Evolutionary conservation across 176 grass and related monocot genomes (phyloP).

Genomic region (bread wheat (Triticum aestivum)): IWGSC_CS_RefSeq_v2.1 NC_057808.1:389685101-389685600

Average conservation of each 20-base stretch:
- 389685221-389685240: background rate
- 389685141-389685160: background rate
- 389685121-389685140: background rate
- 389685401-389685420: constrained; percentile 72
- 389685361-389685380: background rate
- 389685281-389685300: background rate
- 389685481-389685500: constrained; percentile 94
- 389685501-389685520: constrained; percentile 91
- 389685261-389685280: background rate
- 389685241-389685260: background rate
- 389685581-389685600: constrained; percentile 38
- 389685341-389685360: background rate
- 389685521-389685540: constrained; percentile 26
- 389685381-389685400: background rate
- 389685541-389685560: constrained; percentile 15
- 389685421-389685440: constrained; percentile 95
- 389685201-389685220: background rate
- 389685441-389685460: constrained; percentile 80
- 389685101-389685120: background rate
- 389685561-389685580: constrained; percentile 15
- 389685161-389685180: background rate
- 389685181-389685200: background rate
- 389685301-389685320: background rate
- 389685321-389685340: background rate
- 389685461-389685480: constrained; percentile 79